Evolutionary conservation across 192 early-diverging fungal species (phyloP).

Genomic region (Chytriomyces sp.): DNA sequence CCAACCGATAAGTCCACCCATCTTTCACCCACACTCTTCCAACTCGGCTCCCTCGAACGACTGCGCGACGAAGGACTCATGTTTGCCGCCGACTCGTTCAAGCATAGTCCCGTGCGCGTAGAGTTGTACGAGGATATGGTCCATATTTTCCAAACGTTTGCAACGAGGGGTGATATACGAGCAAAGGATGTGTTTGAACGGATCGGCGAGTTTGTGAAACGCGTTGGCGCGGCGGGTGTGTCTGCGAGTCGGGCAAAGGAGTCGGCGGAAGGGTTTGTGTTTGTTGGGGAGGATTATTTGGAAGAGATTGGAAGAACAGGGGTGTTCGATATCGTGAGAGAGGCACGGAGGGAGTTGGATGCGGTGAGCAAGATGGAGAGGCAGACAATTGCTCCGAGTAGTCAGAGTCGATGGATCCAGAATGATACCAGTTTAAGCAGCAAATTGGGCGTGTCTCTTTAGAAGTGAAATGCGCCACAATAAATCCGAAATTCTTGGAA

Average conservation of each 20-base stretch:
- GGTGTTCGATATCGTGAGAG: slow-evolving; percentile 19
- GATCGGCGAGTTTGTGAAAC: slow-evolving; percentile 34
- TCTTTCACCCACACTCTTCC: slow-evolving; percentile 37
- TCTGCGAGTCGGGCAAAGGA: neutral
- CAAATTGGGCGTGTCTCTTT: no score
- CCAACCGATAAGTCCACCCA: neutral
- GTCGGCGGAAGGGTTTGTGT: neutral
- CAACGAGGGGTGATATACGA: slow-evolving; percentile 16
- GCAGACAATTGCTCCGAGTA: neutral
- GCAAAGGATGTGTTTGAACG: slow-evolving; percentile 13
- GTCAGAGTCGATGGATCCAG: no score
- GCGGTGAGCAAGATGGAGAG: neutral
- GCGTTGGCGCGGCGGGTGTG: neutral
- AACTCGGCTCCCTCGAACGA: slow-evolving; percentile 39
- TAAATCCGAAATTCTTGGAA: no score
- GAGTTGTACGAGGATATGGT: slow-evolving; percentile 40
- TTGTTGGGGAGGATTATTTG: slow-evolving; percentile 15
- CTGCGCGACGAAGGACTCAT: slow-evolving; percentile 39
- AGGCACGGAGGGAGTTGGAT: slow-evolving; percentile 25
- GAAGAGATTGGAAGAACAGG: slow-evolving; percentile 1
- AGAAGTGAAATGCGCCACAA: no score
- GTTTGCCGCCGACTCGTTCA: slow-evolving; percentile 25
- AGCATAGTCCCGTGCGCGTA: slow-evolving; percentile 9
- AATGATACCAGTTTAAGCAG: no score
- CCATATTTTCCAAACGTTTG: slow-evolving; percentile 37